phyloP scores from a whole-genome alignment of 768 basidiomycete species.

The Leccinum sublutescens region DNA sequence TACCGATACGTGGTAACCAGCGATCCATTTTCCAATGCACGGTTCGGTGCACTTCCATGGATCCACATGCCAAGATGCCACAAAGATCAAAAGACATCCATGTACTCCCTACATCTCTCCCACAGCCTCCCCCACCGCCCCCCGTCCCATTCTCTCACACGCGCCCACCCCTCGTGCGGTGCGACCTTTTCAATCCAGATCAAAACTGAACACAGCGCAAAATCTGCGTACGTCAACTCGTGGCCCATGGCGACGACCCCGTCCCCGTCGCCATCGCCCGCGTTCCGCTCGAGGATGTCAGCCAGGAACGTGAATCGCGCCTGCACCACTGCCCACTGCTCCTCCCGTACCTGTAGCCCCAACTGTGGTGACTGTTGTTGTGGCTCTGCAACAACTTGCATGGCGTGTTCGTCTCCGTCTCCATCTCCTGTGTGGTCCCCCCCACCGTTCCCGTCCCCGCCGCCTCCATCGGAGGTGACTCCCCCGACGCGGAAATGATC shows the following conservation, averaged over 20 bases:
- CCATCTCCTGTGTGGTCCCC: background rate
- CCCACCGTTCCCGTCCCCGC: background rate
- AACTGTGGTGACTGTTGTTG: background rate
- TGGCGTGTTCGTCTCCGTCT: background rate
- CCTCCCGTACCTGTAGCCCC: constrained; percentile 48
- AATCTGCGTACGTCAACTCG: constrained; percentile 71
- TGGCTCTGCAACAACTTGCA: background rate
- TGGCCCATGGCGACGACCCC: constrained; percentile 63
- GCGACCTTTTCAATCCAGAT: constrained; percentile 75
- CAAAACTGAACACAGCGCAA: constrained; percentile 67
- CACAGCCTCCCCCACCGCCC: constrained; percentile 65
- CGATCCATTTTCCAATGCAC: background rate
- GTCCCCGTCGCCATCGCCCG: constrained; percentile 58
- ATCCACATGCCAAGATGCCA: background rate
- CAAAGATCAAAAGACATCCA: constrained; percentile 56
- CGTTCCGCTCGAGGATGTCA: constrained; percentile 64
- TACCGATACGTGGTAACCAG: background rate
- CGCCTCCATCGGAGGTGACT: background rate
- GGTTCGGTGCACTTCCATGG: background rate
- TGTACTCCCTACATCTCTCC: constrained; percentile 60
- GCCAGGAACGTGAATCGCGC: constrained; percentile 68
- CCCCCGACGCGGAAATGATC: constrained; percentile 41
- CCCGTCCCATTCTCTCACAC: constrained; percentile 66
- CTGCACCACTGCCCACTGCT: constrained; percentile 61
- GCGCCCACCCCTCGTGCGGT: constrained; percentile 70